A percentile compares a stretch with the other conserved stretches of the same genome.
These are phyloP conservation scores for Stereum hirsutum DNA, from an alignment of 1,284 basidiomycete genomes.

Conservation along the genomic window DNA sequence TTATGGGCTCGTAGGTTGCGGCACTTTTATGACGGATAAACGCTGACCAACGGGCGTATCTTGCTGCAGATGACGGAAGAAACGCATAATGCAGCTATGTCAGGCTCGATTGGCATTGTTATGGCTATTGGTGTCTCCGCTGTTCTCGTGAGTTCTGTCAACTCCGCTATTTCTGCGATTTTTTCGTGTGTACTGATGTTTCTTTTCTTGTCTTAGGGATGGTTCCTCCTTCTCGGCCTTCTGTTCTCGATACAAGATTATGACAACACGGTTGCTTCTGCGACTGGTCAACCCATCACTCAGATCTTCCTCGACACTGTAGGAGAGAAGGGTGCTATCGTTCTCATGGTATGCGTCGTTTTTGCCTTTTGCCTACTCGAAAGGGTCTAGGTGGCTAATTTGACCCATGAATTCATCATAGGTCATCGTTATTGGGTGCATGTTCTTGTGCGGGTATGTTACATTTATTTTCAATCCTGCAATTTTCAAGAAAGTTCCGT, in stretches of 20 bases:
- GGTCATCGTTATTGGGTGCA: constrained; percentile 60
- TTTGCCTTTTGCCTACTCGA: not conserved
- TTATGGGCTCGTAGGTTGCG: too few relatives aligned
- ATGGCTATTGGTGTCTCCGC: constrained; percentile 74
- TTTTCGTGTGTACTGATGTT: too few relatives aligned
- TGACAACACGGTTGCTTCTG: constrained; percentile 37
- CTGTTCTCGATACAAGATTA: constrained; percentile 73
- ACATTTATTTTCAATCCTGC: too few relatives aligned
- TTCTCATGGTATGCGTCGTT: constrained; percentile 46
- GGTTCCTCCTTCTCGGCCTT: constrained; percentile 63
- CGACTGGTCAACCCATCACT: constrained; percentile 61
- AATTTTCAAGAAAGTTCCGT: too few relatives aligned
- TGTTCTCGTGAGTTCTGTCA: too few relatives aligned
- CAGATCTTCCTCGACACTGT: constrained; percentile 73
- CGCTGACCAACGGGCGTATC: not conserved
- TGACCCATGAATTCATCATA: constrained; percentile 11
- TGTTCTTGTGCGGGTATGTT: constrained; percentile 62
- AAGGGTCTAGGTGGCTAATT: not conserved
- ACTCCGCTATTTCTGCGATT: too few relatives aligned
- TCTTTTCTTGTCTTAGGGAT: too few relatives aligned
- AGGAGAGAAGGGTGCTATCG: constrained; percentile 61
- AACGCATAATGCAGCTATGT: constrained; percentile 64
- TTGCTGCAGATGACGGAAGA: constrained; percentile 63
- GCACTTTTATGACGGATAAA: not conserved
- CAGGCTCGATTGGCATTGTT: constrained; percentile 56